Conservation (phyloP, 2,329 filamentous ascomycete genomes). For the Fulvia fulva region DNA sequence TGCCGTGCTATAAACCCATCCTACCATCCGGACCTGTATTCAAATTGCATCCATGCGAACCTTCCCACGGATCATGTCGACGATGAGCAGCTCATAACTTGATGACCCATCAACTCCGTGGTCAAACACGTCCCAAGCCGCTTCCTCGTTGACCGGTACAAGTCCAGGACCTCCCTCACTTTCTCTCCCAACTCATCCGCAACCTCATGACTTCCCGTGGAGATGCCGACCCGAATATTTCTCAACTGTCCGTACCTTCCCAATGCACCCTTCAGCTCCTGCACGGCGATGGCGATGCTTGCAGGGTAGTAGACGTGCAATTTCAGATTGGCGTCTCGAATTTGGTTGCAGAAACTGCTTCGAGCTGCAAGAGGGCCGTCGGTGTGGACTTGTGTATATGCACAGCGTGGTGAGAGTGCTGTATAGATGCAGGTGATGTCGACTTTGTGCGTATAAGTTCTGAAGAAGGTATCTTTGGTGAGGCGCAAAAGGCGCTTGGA, state of each 20-base stretch:
- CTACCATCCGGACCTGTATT: neutral
- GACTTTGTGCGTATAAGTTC: neutral
- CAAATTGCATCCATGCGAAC: neutral
- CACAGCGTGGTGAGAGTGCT: constrained; percentile 1
- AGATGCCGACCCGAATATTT: neutral
- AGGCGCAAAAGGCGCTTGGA: constrained; percentile 5
- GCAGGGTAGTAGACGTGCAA: constrained; percentile 1
- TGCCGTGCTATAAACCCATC: neutral
- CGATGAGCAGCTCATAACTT: neutral
- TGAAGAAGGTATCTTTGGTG: constrained; percentile 6
- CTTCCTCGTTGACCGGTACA: neutral
- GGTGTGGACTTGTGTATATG: constrained; percentile 5
- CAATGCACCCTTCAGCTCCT: neutral
- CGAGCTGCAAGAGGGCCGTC: neutral
- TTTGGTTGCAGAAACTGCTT: neutral
- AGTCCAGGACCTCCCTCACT: neutral
- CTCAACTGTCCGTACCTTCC: constrained; percentile 1
- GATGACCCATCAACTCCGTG: constrained; percentile 3
- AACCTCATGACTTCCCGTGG: neutral
- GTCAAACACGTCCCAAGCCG: neutral
- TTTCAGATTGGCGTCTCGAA: neutral
- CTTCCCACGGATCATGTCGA: neutral
- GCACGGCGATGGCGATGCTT: neutral
- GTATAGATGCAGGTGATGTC: constrained; percentile 3
- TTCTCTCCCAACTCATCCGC: neutral